A percentile compares a stretch with the other conserved stretches of the same genome.
These are phyloP conservation scores for Russula earlei DNA, from an alignment of 768 basidiomycete species.

Conservation along the genomic window DNA sequence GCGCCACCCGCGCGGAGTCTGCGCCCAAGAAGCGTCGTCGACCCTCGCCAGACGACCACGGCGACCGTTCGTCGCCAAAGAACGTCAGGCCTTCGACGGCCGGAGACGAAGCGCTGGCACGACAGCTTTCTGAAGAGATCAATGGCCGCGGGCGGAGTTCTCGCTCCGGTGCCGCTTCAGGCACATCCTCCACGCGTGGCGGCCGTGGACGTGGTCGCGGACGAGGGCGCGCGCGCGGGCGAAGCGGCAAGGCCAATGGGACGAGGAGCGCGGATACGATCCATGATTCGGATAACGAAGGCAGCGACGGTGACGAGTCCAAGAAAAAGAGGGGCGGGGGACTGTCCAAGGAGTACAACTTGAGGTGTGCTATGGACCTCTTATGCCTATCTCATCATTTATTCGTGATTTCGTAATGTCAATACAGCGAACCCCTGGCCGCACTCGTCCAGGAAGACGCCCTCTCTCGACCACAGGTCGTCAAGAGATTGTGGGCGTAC, in stretches of 20 bases:
- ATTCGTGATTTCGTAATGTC: neutral
- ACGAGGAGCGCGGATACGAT: constrained; percentile 29
- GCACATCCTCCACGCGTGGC: constrained; percentile 13
- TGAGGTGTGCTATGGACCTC: constrained; percentile 43
- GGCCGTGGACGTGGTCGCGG: constrained; percentile 16
- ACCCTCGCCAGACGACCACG: constrained; percentile 19
- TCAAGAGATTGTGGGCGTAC: constrained; percentile 85
- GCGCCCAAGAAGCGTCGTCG: constrained; percentile 18
- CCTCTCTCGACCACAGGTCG: constrained; percentile 80
- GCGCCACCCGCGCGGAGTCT: neutral
- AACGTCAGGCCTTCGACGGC: constrained; percentile 23
- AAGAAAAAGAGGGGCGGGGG: constrained; percentile 45
- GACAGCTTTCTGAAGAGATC: constrained; percentile 35
- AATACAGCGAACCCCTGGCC: constrained; percentile 62
- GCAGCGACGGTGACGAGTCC: constrained; percentile 29
- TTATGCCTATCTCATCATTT: constrained; percentile 7
- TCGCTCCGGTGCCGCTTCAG: constrained; percentile 21
- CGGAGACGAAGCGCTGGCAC: constrained; percentile 28
- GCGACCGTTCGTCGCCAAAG: constrained; percentile 14
- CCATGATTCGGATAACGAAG: constrained; percentile 30
- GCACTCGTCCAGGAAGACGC: constrained; percentile 55
- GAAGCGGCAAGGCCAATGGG: constrained; percentile 24
- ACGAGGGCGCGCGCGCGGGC: constrained; percentile 16
- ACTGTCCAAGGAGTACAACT: constrained; percentile 64
- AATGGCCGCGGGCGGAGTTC: constrained; percentile 31